Conservation (phyloP, 257 asterid genomes). For the Solanum etuberosum region DNA sequence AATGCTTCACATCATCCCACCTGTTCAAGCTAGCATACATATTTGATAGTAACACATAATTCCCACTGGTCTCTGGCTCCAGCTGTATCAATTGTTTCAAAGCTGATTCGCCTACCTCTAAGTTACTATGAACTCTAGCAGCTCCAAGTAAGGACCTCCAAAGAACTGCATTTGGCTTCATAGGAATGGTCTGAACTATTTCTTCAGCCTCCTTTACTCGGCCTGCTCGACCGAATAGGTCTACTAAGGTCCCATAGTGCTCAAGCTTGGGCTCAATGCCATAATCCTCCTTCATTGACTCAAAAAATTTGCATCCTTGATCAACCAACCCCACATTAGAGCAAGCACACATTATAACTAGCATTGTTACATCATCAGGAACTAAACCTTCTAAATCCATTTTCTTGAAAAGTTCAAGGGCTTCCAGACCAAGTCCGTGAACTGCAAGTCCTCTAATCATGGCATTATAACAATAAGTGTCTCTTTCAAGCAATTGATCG, state of each 20-base stretch:
- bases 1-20: constrained; percentile 28
- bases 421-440: constrained; percentile 46
- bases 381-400: constrained; percentile 18
- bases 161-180: constrained; percentile 30
- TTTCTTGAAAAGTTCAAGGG: constrained; percentile 30
- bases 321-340: constrained; percentile 46
- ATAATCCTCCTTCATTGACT: constrained; percentile 20
- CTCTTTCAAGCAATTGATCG: constrained; percentile 13
- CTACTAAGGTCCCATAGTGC: constrained; percentile 49
- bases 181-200: constrained; percentile 30
- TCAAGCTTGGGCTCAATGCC: constrained; percentile 27
- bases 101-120: constrained; percentile 31
- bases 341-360: constrained; percentile 36
- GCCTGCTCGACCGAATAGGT: constrained; percentile 44
- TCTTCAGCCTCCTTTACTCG: constrained; percentile 36
- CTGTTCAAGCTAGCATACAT: constrained; percentile 42
- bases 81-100: constrained; percentile 32
- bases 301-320: constrained; percentile 28
- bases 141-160: constrained; percentile 50
- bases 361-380: constrained; percentile 37
- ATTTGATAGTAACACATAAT: constrained; percentile 37
- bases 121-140: constrained; percentile 34
- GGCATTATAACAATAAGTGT: constrained; percentile 38
- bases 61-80: constrained; percentile 38
- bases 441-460: constrained; percentile 50